phyloP scores from a whole-genome alignment of 208 protist species.

The Crithidia expoeki region DNA sequence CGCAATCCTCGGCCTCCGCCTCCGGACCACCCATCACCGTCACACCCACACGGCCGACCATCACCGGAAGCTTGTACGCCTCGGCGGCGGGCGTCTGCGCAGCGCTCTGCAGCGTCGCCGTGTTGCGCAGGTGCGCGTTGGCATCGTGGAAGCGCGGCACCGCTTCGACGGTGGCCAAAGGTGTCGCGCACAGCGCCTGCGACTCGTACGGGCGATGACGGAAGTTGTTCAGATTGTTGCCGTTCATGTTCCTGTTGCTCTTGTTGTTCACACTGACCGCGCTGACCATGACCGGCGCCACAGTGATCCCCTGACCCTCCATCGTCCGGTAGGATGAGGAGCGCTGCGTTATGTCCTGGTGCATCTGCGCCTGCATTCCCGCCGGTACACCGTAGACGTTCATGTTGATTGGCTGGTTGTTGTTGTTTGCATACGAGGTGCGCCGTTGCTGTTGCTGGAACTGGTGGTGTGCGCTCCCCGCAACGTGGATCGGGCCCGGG shows the following conservation, averaged over 20 bases:
- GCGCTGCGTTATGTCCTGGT: background rate
- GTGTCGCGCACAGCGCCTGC: background rate
- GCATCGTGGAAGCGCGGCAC: conserved; percentile 7
- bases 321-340: conserved; percentile 6
- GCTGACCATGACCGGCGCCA: background rate
- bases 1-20: conserved; percentile 11
- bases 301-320: background rate
- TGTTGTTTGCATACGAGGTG: conserved; percentile 8
- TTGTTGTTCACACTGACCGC: background rate
- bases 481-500: background rate
- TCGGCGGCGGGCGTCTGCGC: background rate
- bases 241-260: background rate
- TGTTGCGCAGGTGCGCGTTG: background rate
- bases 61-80: background rate
- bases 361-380: background rate
- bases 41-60: background rate
- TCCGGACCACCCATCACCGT: background rate
- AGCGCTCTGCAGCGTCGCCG: background rate
- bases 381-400: background rate
- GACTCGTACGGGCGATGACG: conserved; percentile 14
- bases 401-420: conserved; percentile 1
- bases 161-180: background rate
- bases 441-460: conserved; percentile 6
- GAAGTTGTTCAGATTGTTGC: background rate
- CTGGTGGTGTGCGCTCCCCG: background rate